A percentile compares a stretch with the other conserved stretches of the same genome.
phyloP scores from a whole-genome alignment of 768 basidiomycete genomes.

The Kondoa subrosea region DNA sequence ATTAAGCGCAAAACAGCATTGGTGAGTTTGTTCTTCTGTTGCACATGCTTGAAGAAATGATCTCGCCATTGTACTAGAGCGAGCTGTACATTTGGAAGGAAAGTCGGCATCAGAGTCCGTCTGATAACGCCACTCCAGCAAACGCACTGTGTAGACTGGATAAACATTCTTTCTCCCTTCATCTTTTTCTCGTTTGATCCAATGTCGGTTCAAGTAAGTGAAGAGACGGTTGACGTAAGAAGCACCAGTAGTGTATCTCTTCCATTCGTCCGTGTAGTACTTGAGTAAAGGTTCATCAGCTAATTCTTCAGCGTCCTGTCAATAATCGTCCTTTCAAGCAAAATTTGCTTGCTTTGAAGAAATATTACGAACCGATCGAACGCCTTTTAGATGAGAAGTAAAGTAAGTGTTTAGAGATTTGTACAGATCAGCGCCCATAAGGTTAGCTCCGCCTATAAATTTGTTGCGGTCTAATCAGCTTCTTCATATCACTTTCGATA shows the following conservation, averaged over 20 bases:
- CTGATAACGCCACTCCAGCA: background rate
- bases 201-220: slow-evolving; percentile 95
- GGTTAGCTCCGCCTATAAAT: slow-evolving; percentile 53
- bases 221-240: slow-evolving; percentile 95
- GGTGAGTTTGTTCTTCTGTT: slow-evolving; percentile 67
- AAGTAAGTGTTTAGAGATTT: slow-evolving; percentile 88
- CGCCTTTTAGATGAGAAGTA: slow-evolving; percentile 53
- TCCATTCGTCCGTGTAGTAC: slow-evolving; percentile 88
- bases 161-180: slow-evolving; percentile 91
- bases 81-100: slow-evolving; percentile 40
- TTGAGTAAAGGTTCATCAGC: slow-evolving; percentile 74
- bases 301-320: slow-evolving; percentile 56
- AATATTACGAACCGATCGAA: slow-evolving; percentile 41
- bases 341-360: background rate
- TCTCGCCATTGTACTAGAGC: slow-evolving; percentile 91
- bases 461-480: no score
- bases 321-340: slow-evolving; percentile 17
- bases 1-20: slow-evolving; percentile 74
- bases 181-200: slow-evolving; percentile 96
- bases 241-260: slow-evolving; percentile 87
- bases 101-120: background rate
- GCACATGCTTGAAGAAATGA: slow-evolving; percentile 77
- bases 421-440: slow-evolving; percentile 96
- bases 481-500: background rate
- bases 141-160: slow-evolving; percentile 77